Percentiles rank a stretch among this genome's conserved stretches.
These are phyloP conservation scores for Paraconiothyrium sp. DNA, from an alignment of 2,329 filamentous ascomycete species.

Conservation along the genomic window DNA sequence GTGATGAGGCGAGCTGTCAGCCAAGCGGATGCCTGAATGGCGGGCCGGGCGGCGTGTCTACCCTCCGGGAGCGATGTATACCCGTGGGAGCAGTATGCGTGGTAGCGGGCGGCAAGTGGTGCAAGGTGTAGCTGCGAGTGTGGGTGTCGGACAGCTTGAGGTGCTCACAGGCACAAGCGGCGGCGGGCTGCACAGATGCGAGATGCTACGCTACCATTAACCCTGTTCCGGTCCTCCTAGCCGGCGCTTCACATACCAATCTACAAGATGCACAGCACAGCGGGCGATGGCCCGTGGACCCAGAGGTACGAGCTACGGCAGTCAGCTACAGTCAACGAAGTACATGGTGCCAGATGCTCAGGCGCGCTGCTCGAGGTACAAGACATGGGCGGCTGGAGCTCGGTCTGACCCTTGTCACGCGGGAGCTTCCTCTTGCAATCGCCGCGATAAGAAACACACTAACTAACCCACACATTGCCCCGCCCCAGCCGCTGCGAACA, in stretches of 20 bases:
- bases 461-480: constrained; percentile 23
- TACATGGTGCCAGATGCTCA: not conserved
- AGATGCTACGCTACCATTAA: constrained; percentile 8
- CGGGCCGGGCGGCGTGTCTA: constrained; percentile 1
- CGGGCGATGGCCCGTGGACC: not conserved
- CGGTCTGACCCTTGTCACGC: constrained; percentile 13
- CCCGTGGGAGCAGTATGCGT: not conserved
- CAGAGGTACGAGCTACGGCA: not conserved
- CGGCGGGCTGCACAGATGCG: not conserved
- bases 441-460: constrained; percentile 30
- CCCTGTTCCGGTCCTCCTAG: constrained; percentile 11
- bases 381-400: constrained; percentile 6
- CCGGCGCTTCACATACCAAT: constrained; percentile 5
- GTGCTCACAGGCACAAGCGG: constrained; percentile 10
- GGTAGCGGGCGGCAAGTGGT: not conserved
- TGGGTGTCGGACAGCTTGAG: constrained; percentile 9
- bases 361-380: constrained; percentile 4
- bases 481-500: constrained; percentile 6
- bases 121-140: constrained; percentile 3
- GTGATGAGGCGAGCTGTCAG: constrained; percentile 15
- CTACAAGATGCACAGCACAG: not conserved
- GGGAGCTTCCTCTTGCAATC: constrained; percentile 16
- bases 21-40: constrained; percentile 7
- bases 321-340: not conserved
- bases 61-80: not conserved